Evolutionary conservation across 257 asterid genomes (phyloP), one percentile per base, ranked within the genome.

Genomic region (Rehmannia glutinosa): DNA sequence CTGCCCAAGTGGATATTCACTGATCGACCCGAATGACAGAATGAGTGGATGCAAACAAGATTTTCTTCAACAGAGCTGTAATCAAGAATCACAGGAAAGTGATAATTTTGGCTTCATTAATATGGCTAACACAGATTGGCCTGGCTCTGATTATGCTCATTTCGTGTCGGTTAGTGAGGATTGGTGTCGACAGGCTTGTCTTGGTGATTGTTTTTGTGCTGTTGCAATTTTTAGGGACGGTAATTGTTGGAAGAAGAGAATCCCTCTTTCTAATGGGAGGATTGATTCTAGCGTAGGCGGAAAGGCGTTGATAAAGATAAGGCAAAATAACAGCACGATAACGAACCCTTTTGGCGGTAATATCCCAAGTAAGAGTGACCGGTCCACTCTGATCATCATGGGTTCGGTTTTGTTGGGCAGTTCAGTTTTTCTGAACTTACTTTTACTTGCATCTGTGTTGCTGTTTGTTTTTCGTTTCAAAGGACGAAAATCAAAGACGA

Each of bases 171-270:
- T 72, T 0, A 32, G 17, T 7, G 76, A 73, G 71, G 70, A 70
- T 0, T 64, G 67, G 38, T 84, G 89, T 43, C 19, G 57, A 32
- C 38, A 49, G 45, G 19, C 41, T n/a, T 85, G 88, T 56, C 73
- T 82, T 39, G 35, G 23, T 19, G 92, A 85, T 70, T 82, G 88
- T 33, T 64, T 73, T 1, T 85, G 88, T 67, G 86, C 73, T 50
- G 82, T 49, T 63, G 83, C 83, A 3, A 19, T 69, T 10, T 73
- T 15, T 32, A 27, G 71, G 30, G 7, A 5, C 10, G 11, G 4
- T 0, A 11, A 2, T 0, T 85, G 92, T 52, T 80, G 79, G 84
- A 78, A 69, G 80, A 85, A 80, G 79, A 78, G 25, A 0, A 1
- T 56, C 2, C 88, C 91, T 0, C 35, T 85, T 0, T 65, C 76